Percentiles rank a stretch among this genome's conserved stretches.
Conservation (phyloP, 371 early-diverging fungal genomes). For the Mucor racemosus region DNA sequence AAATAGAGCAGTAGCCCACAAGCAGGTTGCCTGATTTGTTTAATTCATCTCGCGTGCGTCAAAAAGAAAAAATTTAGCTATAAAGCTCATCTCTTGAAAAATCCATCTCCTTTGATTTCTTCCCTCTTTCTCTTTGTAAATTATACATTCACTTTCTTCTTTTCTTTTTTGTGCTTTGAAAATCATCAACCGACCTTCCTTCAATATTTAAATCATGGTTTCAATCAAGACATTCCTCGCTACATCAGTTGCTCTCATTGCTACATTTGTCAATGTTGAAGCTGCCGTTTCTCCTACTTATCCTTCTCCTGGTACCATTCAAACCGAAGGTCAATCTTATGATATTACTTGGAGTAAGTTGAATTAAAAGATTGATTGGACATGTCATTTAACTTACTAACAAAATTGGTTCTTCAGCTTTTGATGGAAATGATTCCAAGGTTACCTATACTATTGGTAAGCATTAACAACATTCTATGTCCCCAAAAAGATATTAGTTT, state of each 20-base stretch:
- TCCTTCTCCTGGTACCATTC: constrained; percentile 50
- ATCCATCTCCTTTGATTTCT: constrained; percentile 3
- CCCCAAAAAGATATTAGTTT: neutral
- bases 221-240: constrained; percentile 24
- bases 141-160: constrained; percentile 4
- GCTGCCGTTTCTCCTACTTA: constrained; percentile 47
- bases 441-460: constrained; percentile 30
- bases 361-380: neutral
- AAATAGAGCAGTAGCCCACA: constrained; percentile 25
- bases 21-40: constrained; percentile 16
- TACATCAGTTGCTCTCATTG: constrained; percentile 18
- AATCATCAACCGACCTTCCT: constrained; percentile 2
- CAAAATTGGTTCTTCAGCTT: constrained; percentile 9
- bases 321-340: constrained; percentile 40
- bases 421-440: constrained; percentile 27
- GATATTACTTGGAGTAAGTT: constrained; percentile 51
- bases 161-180: constrained; percentile 7
- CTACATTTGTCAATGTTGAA: constrained; percentile 16
- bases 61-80: neutral
- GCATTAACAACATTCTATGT: neutral
- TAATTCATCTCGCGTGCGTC: constrained; percentile 8
- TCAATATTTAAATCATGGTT: constrained; percentile 22
- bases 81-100: neutral
- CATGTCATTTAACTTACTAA: neutral
- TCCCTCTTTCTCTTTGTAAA: neutral